These are phyloP conservation scores for Fusarium duplospermum DNA, from an alignment of 2,329 filamentous ascomycete species.

Conservation along the genomic window DNA sequence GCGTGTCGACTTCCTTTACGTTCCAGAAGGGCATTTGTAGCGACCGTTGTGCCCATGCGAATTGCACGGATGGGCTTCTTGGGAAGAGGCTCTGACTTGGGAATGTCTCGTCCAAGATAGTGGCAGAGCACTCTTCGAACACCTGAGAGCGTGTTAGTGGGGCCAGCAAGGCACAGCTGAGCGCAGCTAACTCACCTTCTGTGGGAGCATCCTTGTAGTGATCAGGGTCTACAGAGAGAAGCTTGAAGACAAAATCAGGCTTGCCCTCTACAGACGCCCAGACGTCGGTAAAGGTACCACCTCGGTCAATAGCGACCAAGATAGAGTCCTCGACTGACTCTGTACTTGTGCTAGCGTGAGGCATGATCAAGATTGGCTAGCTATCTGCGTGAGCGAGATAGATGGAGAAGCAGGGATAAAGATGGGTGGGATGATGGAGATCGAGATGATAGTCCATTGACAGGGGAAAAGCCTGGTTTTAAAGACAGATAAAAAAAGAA, in stretches of 20 bases:
- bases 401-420: neutral
- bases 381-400: neutral
- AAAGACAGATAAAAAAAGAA: neutral
- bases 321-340: slow-evolving; percentile 10
- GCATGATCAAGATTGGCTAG: neutral
- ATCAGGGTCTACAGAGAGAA: slow-evolving; percentile 66
- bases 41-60: slow-evolving; percentile 82
- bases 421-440: neutral
- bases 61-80: slow-evolving; percentile 67
- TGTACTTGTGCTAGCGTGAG: neutral
- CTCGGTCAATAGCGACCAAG: slow-evolving; percentile 14
- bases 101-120: slow-evolving; percentile 32
- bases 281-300: slow-evolving; percentile 24
- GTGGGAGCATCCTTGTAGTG: slow-evolving; percentile 80
- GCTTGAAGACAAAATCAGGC: slow-evolving; percentile 18
- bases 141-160: neutral
- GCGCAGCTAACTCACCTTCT: slow-evolving; percentile 54
- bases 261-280: slow-evolving; percentile 20
- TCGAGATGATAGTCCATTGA: neutral
- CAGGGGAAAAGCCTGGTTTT: neutral
- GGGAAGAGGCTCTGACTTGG: slow-evolving; percentile 47
- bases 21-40: slow-evolving; percentile 75
- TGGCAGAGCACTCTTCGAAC: slow-evolving; percentile 17
- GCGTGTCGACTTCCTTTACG: slow-evolving; percentile 78
- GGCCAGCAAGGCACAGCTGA: neutral